Evolutionary conservation across 2,329 filamentous ascomycete genomes (phyloP).

Genomic region (Tolypocladium endophyticum): DNA sequence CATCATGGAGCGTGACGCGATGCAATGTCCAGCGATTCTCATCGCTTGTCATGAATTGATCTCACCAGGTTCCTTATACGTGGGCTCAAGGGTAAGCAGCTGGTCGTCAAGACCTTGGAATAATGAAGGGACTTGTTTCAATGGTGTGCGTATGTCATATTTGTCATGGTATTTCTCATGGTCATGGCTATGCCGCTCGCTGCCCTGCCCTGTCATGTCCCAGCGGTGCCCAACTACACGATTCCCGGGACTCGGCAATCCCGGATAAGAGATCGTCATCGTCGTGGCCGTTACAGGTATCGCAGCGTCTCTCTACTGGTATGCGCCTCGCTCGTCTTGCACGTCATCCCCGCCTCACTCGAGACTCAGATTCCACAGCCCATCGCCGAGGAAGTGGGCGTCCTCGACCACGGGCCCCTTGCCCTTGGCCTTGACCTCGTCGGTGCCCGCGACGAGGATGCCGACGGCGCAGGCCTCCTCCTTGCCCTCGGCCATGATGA

Average conservation of each 20-base stretch:
- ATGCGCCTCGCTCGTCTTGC: neutral
- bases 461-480: constrained; percentile 84
- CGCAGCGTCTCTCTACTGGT: neutral
- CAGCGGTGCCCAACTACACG: neutral
- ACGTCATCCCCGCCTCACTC: constrained; percentile 24
- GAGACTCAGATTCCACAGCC: constrained; percentile 65
- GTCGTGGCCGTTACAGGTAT: neutral
- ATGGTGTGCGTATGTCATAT: neutral
- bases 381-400: constrained; percentile 88
- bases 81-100: neutral
- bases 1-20: too few species aligned
- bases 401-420: constrained; percentile 93
- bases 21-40: too few species aligned
- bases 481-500: constrained; percentile 89
- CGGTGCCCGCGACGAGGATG: constrained; percentile 70
- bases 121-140: too few species aligned
- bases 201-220: neutral
- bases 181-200: neutral
- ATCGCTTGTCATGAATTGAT: too few species aligned
- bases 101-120: neutral
- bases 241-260: neutral
- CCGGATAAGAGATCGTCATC: neutral
- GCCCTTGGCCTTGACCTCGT: constrained; percentile 86
- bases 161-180: neutral
- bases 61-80: too few species aligned